phyloP scores from a whole-genome alignment of 1,139 yeast genomes.

The Candida tetrigidarum region DNA sequence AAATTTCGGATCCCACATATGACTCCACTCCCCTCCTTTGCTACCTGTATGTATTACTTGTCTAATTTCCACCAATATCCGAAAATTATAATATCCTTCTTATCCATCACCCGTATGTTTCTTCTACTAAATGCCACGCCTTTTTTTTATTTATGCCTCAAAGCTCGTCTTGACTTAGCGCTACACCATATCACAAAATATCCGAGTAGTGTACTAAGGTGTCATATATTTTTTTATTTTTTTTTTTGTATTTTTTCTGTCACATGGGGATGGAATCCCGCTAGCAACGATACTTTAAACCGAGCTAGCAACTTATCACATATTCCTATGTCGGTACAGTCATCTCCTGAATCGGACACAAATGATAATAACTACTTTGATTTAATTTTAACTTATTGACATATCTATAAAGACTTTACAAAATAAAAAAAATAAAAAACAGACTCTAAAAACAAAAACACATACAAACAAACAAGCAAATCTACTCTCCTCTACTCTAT shows the following conservation, averaged over 20 bases:
- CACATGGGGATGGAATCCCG: conserved; percentile 8
- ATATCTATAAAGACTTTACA: not conserved
- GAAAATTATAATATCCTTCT: too few species aligned
- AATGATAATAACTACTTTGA: not conserved
- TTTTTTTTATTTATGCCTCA: too few species aligned
- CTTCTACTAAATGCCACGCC: too few species aligned
- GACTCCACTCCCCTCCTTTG: not conserved
- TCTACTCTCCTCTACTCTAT: not conserved
- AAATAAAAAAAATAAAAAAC: not conserved
- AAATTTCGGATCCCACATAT: too few species aligned
- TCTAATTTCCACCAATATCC: too few species aligned
- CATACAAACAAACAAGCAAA: not conserved
- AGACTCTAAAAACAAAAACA: not conserved
- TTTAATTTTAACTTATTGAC: too few species aligned
- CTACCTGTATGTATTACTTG: too few species aligned
- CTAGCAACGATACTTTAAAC: not conserved
- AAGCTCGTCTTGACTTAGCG: not conserved
- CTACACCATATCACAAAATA: not conserved
- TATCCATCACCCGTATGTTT: too few species aligned
- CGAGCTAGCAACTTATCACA: conserved; percentile 5
- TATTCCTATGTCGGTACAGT: not conserved
- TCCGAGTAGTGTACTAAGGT: too few species aligned
- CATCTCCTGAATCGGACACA: not conserved
- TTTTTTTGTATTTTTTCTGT: too few species aligned
- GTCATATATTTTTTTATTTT: not conserved